Conservation (phyloP, 1,139 yeast species). For the Sugiyamaella paludigena region DNA sequence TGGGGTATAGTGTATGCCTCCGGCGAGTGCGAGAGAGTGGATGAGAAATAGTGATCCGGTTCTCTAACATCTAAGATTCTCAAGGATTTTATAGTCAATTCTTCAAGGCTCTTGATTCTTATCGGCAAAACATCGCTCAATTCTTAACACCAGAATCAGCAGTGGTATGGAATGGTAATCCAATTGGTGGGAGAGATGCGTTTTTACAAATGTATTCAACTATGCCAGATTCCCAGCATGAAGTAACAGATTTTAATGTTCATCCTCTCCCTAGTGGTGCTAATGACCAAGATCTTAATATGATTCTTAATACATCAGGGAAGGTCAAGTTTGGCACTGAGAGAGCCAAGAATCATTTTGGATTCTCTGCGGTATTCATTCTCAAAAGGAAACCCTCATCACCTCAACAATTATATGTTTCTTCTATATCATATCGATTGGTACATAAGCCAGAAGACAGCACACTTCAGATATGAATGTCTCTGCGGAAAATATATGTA, state of each 20-base stretch:
- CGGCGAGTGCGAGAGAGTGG: not conserved
- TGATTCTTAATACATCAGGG: conserved; percentile 35
- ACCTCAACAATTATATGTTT: conserved; percentile 22
- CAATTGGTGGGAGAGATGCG: conserved; percentile 39
- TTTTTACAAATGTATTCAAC: conserved; percentile 33
- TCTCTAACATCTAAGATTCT: conserved; percentile 10
- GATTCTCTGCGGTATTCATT: conserved; percentile 36
- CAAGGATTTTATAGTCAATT: conserved; percentile 29
- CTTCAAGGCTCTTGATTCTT: conserved; percentile 31
- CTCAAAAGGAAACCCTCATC: conserved; percentile 29
- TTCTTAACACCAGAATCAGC: conserved; percentile 33
- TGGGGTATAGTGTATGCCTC: not conserved
- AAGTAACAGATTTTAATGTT: conserved; percentile 35
- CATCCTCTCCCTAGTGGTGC: conserved; percentile 36
- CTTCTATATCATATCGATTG: conserved; percentile 37
- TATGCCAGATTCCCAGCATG: conserved; percentile 37
- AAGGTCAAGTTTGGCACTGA: conserved; percentile 34
- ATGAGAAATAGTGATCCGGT: not conserved
- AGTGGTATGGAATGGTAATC: conserved; percentile 42
- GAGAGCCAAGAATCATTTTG: conserved; percentile 32
- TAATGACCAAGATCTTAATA: conserved; percentile 20
- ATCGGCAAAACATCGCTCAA: conserved; percentile 29
- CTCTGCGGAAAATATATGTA: no score
- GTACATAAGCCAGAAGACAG: conserved; percentile 36
- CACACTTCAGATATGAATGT: conserved; percentile 17